Base-by-base conservation (phyloP, 2,329 filamentous ascomycete genomes). In the Cytospora leucostoma region DNA sequence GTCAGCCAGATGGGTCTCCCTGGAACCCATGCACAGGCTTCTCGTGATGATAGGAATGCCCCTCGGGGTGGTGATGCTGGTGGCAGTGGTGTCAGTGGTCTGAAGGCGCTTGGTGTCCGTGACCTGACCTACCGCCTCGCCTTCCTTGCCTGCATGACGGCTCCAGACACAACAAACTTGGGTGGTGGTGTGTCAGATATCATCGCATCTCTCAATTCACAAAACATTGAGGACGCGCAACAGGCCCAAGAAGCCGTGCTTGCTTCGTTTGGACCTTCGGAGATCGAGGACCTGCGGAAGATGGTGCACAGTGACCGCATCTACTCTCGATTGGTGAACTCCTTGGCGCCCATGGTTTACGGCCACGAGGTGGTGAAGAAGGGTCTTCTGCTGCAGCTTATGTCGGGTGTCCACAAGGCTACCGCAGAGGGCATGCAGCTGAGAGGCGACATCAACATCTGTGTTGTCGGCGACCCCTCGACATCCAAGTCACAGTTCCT, bases 291-390 rank as follows among this genome's bases (percentile, higher is more conserved):
- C 71, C 81, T 99, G 68, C 90, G 93, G 76, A 82, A 87, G 62
- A 95, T 99, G 88, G 95, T 99, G 33, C 94, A 98, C 76, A 92
- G 90, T 62, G 92, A 96, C 67, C 93, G 97, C 74, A 97, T 98
- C 69, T 99, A 97, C 79, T 89, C 91, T 70, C 88, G 93, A 33
- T 81, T 99, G 11, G 93, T 99, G 40, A 91, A 96, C 71, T 97
- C 93, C 0, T 88, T 99, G 54, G 95, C 95, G 1, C 95, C 95
- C 1, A 99, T 94, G 84, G 93, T 99, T 4, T 99, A 97, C 71
- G 95, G 95, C 15, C 95, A 99, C 74, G 92, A 95, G 66, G 92
- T 97, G 63, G 94, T 99, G 72, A 99, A 99, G 80, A 99, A 99
- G 77, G 95, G 95, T 35, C 81, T 99, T 32, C 84, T 99, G 8